Base-by-base conservation (phyloP, 768 basidiomycete genomes). In the Hericium coralloides region DNA sequence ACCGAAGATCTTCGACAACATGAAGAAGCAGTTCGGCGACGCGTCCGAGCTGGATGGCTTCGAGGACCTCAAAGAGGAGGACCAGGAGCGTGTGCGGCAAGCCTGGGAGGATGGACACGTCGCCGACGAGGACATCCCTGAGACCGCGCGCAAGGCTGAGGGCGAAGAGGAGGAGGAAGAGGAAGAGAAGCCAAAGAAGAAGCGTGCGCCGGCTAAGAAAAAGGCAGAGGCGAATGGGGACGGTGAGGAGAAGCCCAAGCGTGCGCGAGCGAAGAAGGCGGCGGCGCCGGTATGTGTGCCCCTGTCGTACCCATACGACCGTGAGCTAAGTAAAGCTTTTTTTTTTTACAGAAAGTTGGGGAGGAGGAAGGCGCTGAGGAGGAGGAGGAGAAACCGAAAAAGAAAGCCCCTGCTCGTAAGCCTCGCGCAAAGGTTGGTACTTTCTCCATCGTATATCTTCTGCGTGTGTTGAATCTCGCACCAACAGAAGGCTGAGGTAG, bases 31-130 rank as follows among this genome's bases (percentile, higher is more conserved):
- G 2, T 78, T 87, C 59, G 73, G 76, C 1, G 74, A 75, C 4
- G 74, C 82, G 0, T 75, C 79, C 10, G 91, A 94, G 0, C 73
- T 95, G 38, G 94, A 98, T 66, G 94, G 94, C 18, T 95, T 79
- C 68, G 89, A 92, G 18, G 85, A 85, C 0, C 77, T 93, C 49
- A 72, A 65, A 0, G 71, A 75, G 1, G 86, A 81, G 45, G 92
- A 95, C 66, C 76, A 95, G 69, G 81, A 76, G 5, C 85, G 82
- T 58, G 68, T 97, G 43, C 72, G 68, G 56, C 81, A 77, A 64
- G 93, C 95, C 1, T 92, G 81, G 76, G 80, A 89, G 51, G 80
- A 77, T 1, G 93, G 87, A 9, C 43, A 45, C 43, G 43, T 45
- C 20, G 43, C 43, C 18, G 43, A 45, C 9, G 43, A 45, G 17